Evolutionary conservation across 306 rosid genomes (phyloP).

Genomic region (Rubus parviflorus): DNA sequence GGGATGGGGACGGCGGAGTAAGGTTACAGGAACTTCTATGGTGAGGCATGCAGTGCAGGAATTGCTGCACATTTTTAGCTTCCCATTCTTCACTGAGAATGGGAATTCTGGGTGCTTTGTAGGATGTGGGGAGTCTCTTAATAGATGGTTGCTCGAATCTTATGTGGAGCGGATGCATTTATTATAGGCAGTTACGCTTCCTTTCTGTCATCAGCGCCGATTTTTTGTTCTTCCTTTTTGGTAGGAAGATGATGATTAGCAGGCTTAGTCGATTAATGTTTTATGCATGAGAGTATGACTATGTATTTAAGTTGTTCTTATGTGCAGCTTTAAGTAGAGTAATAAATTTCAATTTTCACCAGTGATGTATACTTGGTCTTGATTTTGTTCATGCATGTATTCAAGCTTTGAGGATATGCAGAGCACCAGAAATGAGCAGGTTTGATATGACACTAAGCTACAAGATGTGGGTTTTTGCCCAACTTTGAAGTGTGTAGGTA

Average conservation of each 20-base stretch:
- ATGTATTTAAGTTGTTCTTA: conserved; percentile 9
- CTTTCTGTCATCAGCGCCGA: conserved; percentile 8
- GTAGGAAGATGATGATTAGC: conserved; percentile 12
- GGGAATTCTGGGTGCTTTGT: conserved; percentile 91
- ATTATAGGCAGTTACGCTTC: conserved; percentile 38
- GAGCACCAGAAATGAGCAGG: conserved; percentile 3
- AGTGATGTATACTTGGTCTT: not conserved
- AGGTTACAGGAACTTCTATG: conserved; percentile 80
- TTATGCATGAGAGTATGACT: not conserved
- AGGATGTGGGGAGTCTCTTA: conserved; percentile 90
- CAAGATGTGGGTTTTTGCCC: not conserved
- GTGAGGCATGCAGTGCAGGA: conserved; percentile 91
- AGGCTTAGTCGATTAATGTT: not conserved
- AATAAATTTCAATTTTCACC: conserved; percentile 1
- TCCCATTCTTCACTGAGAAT: conserved; percentile 85
- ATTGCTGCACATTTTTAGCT: conserved; percentile 58
- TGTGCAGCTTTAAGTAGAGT: conserved; percentile 4
- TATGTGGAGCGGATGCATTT: conserved; percentile 92
- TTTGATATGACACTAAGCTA: not conserved
- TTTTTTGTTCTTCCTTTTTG: conserved; percentile 5
- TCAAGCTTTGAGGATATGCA: not conserved
- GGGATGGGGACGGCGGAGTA: conserved; percentile 94
- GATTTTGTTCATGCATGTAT: not conserved
- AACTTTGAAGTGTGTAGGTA: not conserved
- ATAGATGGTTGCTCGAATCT: conserved; percentile 73